Base-by-base conservation (phyloP, 805 yeast species). In the Suhomyces faveliae region DNA sequence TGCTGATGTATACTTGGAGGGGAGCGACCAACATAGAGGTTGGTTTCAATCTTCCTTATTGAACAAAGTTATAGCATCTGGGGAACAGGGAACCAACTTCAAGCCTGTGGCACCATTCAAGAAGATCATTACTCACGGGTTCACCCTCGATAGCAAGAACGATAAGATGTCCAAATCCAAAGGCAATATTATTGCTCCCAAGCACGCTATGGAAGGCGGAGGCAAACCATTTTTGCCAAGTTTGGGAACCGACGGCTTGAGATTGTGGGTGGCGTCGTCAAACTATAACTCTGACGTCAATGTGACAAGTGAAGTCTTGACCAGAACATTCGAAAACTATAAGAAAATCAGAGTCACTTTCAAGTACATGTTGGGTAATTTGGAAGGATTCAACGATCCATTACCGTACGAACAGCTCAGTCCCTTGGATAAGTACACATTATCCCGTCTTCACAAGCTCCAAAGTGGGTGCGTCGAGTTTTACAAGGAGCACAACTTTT, bases 1-100 rank as follows among this genome's bases (percentile, higher is more conserved):
- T 38, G 85, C 95, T 0, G 95, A 91, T 65, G 77, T 89, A n/a
- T 92, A 89, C 61, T 66, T 92, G 11, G 99, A 94, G 71, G 99
- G 99, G 2, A 81, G 91, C n/a, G 99, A 94, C 62, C 99, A 94
- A 66, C 99, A 94, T 62, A 79, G 99, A 51, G 99, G 99, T 1
- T 94, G 99, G 99, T 94, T 94, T 64, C 99, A 94, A 70, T 88
- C 96, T 25, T 89, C 97, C 1, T 68, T 94, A 22, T 70, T 94
- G 49, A 90, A 95, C 20, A 87, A 83, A 59, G 78, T 89, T 19
- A 71, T 73, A n/a, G 68, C 71, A 1, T 68, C 74, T 1, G 76
- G 76, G 2, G 87, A 86, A 3, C 59, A 67, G 9, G 63, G 63
- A 3, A 51, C 43, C 8, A 41, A 59, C 11, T 68, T 66, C 53